phyloP scores from a whole-genome alignment of 129 eudicot genomes.

The Oenanthe sinensis region DNA sequence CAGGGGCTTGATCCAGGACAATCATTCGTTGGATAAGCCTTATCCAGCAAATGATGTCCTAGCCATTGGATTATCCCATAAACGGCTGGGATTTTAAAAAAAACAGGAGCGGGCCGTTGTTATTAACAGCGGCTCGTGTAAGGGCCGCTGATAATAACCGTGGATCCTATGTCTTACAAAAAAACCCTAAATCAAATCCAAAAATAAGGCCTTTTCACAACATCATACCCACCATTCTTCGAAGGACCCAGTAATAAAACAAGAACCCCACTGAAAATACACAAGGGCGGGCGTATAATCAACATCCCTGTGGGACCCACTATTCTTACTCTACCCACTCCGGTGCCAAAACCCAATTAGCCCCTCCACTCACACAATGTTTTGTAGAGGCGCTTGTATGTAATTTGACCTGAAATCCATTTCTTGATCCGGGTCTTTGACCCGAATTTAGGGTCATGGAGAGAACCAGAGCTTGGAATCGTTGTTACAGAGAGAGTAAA shows the following conservation, averaged over 20 bases:
- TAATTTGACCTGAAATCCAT: constrained; percentile 59
- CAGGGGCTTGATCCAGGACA: too few relatives aligned
- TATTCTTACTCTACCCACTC: constrained; percentile 19
- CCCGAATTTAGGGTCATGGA: constrained; percentile 79
- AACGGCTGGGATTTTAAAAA: too few relatives aligned
- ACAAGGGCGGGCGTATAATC: constrained; percentile 39
- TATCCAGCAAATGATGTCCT: too few relatives aligned
- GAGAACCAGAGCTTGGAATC: constrained; percentile 72
- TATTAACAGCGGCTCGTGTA: too few relatives aligned
- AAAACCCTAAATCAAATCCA: too few relatives aligned
- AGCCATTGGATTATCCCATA: too few relatives aligned
- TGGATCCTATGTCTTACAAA: too few relatives aligned
- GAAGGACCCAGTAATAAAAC: constrained; percentile 63
- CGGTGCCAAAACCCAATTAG: constrained; percentile 89
- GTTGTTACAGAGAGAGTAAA: constrained; percentile 42
- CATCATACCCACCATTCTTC: constrained; percentile 28
- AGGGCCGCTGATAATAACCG: too few relatives aligned
- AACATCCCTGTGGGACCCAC: neutral
- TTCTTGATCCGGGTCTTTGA: constrained; percentile 57
- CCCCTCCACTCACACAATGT: constrained; percentile 46
- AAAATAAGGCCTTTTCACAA: constrained; percentile 49
- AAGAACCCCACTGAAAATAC: constrained; percentile 77
- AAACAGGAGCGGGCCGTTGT: too few relatives aligned
- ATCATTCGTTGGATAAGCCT: too few relatives aligned
- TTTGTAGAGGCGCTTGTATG: constrained; percentile 51